Evolutionary conservation across 163 green algal genomes (phyloP).

Genomic region (Scenedesmus sp.): DNA sequence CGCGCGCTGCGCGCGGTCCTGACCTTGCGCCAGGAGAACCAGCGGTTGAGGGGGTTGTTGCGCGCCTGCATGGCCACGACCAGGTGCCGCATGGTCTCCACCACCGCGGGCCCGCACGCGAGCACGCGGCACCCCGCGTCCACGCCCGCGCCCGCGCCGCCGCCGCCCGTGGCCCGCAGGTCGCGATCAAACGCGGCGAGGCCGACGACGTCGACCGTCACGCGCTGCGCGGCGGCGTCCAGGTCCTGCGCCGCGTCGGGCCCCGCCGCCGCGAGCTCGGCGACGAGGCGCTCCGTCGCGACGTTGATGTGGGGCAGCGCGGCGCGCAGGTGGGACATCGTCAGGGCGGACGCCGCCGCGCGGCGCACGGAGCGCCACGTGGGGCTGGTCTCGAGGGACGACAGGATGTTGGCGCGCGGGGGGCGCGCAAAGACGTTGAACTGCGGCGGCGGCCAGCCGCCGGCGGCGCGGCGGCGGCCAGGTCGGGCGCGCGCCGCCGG

Average conservation of each 20-base stretch:
- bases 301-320: conserved; percentile 45
- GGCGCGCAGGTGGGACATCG: background rate
- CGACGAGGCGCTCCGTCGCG: conserved; percentile 42
- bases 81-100: conserved; percentile 37
- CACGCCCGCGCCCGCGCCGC: background rate
- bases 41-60: conserved; percentile 54
- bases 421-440: conserved; percentile 24
- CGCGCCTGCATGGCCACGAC: conserved; percentile 36
- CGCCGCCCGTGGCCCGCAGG: conserved; percentile 49
- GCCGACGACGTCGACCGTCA: conserved; percentile 68
- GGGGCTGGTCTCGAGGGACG: conserved; percentile 40
- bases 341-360: background rate
- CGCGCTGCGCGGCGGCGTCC: conserved; percentile 45
- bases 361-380: conserved; percentile 60
- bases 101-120: conserved; percentile 4
- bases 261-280: conserved; percentile 24
- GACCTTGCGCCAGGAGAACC: conserved; percentile 54
- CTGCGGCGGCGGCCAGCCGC: background rate
- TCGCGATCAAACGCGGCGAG: conserved; percentile 61
- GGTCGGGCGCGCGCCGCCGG: too few species aligned
- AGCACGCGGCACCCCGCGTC: too few species aligned
- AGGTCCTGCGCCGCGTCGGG: conserved; percentile 47
- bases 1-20: background rate
- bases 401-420: conserved; percentile 53
- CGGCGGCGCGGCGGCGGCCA: background rate